A percentile compares a stretch with the other conserved stretches of the same genome.
Evolutionary conservation across 306 rosid genomes (phyloP).

Genomic region (Quercus suber): DNA sequence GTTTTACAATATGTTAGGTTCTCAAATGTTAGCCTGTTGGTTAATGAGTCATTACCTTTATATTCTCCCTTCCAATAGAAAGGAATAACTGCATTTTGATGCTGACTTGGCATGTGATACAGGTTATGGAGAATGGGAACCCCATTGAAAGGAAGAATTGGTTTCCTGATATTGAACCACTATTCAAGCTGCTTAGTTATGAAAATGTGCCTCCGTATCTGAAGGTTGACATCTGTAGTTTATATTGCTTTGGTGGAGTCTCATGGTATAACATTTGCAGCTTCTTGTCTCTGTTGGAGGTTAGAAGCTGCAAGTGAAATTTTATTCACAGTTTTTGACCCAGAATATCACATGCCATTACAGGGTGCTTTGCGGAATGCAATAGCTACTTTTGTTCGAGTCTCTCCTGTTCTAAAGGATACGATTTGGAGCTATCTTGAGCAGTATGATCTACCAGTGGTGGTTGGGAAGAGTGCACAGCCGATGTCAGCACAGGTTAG

Average conservation of each 20-base stretch:
- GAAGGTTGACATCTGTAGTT: conserved; percentile 53
- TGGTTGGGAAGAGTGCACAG: conserved; percentile 73
- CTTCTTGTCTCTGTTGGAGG: conserved; percentile 24
- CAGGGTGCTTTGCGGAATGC: conserved; percentile 96
- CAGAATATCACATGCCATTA: conserved; percentile 12
- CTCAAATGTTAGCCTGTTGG: conserved; percentile 6
- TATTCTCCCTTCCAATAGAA: conserved; percentile 6
- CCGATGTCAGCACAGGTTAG: conserved; percentile 68
- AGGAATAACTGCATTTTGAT: conserved; percentile 16
- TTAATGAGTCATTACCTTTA: neutral
- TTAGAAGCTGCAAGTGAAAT: conserved; percentile 21
- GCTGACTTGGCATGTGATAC: conserved; percentile 25
- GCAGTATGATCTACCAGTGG: conserved; percentile 95
- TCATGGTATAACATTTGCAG: conserved; percentile 3
- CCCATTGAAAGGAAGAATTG: conserved; percentile 80
- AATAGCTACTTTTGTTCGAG: conserved; percentile 66
- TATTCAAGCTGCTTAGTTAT: conserved; percentile 94
- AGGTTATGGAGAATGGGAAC: conserved; percentile 93
- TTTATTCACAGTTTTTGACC: conserved; percentile 24
- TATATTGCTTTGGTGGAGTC: conserved; percentile 16
- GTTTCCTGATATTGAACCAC: conserved; percentile 94
- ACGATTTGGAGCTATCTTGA: conserved; percentile 90
- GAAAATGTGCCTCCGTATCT: conserved; percentile 97
- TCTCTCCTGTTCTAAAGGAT: conserved; percentile 74
- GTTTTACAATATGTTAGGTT: neutral